These are phyloP conservation scores for Bauhinia variegata DNA, from an alignment of 306 rosid species.

Conservation along the genomic window DNA sequence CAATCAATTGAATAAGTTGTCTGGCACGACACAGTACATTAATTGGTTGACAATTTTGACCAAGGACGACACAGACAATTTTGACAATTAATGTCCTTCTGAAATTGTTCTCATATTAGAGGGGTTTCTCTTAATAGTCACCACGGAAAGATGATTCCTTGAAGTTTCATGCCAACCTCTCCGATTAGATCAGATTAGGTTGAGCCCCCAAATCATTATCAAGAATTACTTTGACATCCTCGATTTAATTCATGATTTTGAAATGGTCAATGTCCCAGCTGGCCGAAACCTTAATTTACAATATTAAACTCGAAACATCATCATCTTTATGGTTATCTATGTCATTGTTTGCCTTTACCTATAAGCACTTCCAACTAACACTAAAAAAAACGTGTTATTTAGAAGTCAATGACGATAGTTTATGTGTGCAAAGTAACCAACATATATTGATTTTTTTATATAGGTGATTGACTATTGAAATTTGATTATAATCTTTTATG, in stretches of 20 bases:
- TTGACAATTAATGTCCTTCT: too few relatives aligned
- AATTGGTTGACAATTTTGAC: too few relatives aligned
- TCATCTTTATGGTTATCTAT: not conserved
- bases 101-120: not conserved
- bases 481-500: too few relatives aligned
- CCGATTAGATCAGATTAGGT: too few relatives aligned
- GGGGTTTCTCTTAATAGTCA: too few relatives aligned
- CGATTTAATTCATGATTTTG: not conserved
- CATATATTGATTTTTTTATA: too few relatives aligned
- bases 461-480: too few relatives aligned
- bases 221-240: not conserved
- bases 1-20: not conserved
- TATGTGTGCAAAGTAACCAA: not conserved
- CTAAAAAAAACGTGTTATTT: not conserved
- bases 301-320: not conserved
- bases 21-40: too few relatives aligned
- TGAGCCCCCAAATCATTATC: not conserved
- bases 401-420: constrained; percentile 19
- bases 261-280: constrained; percentile 7
- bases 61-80: too few relatives aligned
- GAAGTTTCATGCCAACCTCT: too few relatives aligned
- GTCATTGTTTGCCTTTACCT: constrained; percentile 1
- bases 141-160: too few relatives aligned
- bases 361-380: constrained; percentile 23
- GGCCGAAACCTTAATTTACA: constrained; percentile 18